phyloP scores from a whole-genome alignment of 257 asterid species.

The Paulownia fortunei region DNA sequence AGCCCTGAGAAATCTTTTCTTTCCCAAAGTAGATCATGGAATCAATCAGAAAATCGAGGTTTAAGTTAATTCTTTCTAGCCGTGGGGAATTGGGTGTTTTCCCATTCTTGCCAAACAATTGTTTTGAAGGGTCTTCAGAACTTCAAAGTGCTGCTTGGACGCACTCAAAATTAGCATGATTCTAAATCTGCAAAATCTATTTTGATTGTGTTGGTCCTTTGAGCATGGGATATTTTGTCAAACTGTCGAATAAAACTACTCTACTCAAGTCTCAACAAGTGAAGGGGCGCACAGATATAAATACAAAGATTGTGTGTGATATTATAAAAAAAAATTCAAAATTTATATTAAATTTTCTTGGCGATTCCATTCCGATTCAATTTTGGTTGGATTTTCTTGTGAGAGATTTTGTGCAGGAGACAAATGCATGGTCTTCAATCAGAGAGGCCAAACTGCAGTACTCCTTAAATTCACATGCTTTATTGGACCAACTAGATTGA shows the following conservation, averaged over 20 bases:
- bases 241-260: neutral
- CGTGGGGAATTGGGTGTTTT: neutral
- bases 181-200: neutral
- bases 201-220: neutral
- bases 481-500: neutral
- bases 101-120: neutral
- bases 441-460: neutral
- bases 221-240: neutral
- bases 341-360: too few relatives aligned
- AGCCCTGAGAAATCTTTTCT: neutral
- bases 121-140: neutral
- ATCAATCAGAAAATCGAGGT: neutral
- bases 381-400: neutral
- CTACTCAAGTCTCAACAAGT: neutral
- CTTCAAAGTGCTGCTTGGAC: conserved; percentile 11
- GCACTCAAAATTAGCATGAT: conserved; percentile 19
- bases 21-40: neutral
- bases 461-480: neutral
- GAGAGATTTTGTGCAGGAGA: neutral
- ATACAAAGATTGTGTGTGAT: neutral
- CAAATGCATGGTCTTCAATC: neutral
- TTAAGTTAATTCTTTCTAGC: neutral
- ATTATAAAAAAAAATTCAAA: neutral
- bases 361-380: neutral
- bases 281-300: too few relatives aligned